Percentiles rank a stretch among this genome's conserved stretches.
phyloP scores from a whole-genome alignment of 495 filamentous ascomycete genomes.

The Amorphotheca resinae region DNA sequence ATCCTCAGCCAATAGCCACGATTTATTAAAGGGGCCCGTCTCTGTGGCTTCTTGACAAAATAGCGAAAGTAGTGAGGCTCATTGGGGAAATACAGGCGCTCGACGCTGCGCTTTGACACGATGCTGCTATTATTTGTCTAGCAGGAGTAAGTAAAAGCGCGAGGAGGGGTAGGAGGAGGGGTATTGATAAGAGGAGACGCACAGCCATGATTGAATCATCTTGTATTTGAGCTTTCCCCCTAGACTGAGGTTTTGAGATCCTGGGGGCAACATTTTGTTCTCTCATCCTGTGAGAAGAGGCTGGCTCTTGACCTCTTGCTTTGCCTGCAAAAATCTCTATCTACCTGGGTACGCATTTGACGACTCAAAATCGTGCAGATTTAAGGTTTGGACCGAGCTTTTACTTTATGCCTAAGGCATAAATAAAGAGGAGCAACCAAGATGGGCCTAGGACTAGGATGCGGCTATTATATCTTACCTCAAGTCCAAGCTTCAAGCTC shows the following conservation, averaged over 20 bases:
- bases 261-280: background rate
- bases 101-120: constrained; percentile 79
- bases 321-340: too few relatives aligned
- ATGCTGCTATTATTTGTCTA: constrained; percentile 87
- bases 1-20: constrained; percentile 71
- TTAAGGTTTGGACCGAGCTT: too few relatives aligned
- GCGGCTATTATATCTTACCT: too few relatives aligned
- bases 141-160: background rate
- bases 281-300: too few relatives aligned
- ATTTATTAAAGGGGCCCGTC: constrained; percentile 75
- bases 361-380: too few relatives aligned
- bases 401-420: too few relatives aligned
- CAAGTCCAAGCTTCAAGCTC: too few relatives aligned
- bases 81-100: constrained; percentile 62
- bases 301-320: too few relatives aligned
- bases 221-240: constrained; percentile 25
- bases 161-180: constrained; percentile 2
- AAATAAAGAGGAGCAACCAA: too few relatives aligned
- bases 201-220: constrained; percentile 64
- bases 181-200: constrained; percentile 20
- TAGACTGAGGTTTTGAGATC: constrained; percentile 12
- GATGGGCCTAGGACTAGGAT: too few relatives aligned
- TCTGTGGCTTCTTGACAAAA: constrained; percentile 74
- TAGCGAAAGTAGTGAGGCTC: constrained; percentile 73
- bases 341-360: too few relatives aligned